These are phyloP conservation scores for Hygrocybe coccinea DNA, from an alignment of 768 basidiomycete species.

Conservation along the genomic window DNA sequence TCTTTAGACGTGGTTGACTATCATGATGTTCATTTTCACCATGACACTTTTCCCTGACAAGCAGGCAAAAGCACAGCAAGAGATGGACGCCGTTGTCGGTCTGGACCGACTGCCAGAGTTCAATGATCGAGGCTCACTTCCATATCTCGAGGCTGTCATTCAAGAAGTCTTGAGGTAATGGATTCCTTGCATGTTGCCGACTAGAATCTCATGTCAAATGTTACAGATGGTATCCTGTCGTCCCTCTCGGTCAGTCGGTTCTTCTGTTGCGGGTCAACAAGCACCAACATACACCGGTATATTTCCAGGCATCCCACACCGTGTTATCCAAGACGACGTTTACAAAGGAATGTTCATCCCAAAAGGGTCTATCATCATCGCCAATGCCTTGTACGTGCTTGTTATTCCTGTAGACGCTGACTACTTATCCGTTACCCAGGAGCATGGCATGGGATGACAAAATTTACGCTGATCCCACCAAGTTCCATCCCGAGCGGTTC, in stretches of 20 bases:
- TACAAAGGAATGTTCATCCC: conserved; percentile 37
- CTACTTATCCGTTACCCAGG: conserved; percentile 8
- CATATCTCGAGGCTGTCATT: conserved; percentile 25
- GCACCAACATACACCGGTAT: conserved; percentile 20
- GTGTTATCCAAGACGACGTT: conserved; percentile 23
- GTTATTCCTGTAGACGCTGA: not conserved
- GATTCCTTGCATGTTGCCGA: not conserved
- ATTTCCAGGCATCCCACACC: conserved; percentile 26
- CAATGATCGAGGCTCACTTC: conserved; percentile 20
- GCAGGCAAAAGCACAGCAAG: conserved; percentile 26
- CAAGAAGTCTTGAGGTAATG: conserved; percentile 15
- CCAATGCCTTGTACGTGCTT: conserved; percentile 19
- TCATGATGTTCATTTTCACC: conserved; percentile 23
- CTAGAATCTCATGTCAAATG: not conserved
- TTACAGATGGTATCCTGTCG: not conserved
- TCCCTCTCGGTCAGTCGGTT: conserved; percentile 17
- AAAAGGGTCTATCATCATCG: conserved; percentile 27
- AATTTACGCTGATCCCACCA: conserved; percentile 21
- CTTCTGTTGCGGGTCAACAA: conserved; percentile 16
- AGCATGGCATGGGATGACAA: conserved; percentile 25
- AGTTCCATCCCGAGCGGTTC: conserved; percentile 26
- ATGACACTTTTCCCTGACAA: conserved; percentile 26
- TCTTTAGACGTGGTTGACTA: conserved; percentile 7
- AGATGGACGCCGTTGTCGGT: conserved; percentile 20
- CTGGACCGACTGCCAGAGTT: conserved; percentile 24